Base-by-base conservation (phyloP, 2,329 filamentous ascomycete genomes). In the Bipolaris cookei region DNA sequence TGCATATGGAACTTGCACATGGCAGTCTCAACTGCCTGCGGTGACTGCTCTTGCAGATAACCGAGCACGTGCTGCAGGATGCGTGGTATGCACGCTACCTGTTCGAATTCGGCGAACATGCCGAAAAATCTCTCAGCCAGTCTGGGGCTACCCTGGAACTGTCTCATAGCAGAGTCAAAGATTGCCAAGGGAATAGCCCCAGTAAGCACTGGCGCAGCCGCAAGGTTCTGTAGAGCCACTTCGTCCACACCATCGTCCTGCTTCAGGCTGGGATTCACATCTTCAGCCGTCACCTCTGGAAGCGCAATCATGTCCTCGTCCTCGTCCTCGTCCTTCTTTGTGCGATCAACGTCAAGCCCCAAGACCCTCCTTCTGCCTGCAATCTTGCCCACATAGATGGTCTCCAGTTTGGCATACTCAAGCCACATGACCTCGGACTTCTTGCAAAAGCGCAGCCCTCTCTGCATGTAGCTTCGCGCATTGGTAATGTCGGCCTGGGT, bases 101-200 rank as follows among this genome's bases (percentile, higher is more conserved):
- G 79, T 18, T 82, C 80, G 75, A 96, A 97, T 5, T 82, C 80
- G 2, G 86, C 81, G 63, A 96, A 90, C 78, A 96, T 84, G 68
- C 90, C 81, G 76, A 95, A 98, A 77, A 97, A 97, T 20, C 84
- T 79, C 68, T 89, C 87, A 3, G 87, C 91, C 6, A 92, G 82
- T 1, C 81, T 79, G 1, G 87, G 77, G 58, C 84, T 85, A 73
- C 88, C 87, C 63, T 90, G 87, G 50, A 90, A 85, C 68, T 97
- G 88, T 74, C 90, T 91, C 79, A 88, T 87, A 5, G 92, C 89
- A 20, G 91, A 87, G 69, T 97, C 92, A 71, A 97, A 97, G 45
- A 99, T 91, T 37, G 94, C 92, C 54, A 92, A 85, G 1, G 95
- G 93, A 65, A 99, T 97, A 14, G 92, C 95, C n/a, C 95, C 95